Conservation (phyloP, 208 protist genomes). For the Eutreptiella sp. region DNA sequence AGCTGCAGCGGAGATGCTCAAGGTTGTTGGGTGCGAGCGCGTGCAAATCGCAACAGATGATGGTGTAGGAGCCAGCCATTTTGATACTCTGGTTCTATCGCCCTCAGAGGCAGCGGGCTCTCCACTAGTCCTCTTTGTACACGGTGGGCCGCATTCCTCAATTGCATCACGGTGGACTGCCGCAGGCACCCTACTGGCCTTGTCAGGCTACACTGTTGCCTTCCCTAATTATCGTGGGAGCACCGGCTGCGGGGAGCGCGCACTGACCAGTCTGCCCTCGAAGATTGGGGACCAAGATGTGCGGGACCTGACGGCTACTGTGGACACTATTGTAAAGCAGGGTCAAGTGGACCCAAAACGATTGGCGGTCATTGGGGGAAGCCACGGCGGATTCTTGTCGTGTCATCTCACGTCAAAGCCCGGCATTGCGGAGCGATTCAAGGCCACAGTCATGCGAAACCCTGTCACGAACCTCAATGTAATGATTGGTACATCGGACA, state of each 20-base stretch:
- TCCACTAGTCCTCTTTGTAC: constrained; percentile 11
- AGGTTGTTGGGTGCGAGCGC: too few species aligned
- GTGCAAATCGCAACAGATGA: too few species aligned
- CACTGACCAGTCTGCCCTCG: background rate
- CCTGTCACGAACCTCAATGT: background rate
- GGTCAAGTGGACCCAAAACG: too few species aligned
- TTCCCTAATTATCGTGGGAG: constrained; percentile 8
- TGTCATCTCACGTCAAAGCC: constrained; percentile 4
- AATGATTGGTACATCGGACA: background rate
- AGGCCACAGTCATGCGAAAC: constrained; percentile 11
- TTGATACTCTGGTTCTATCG: too few species aligned
- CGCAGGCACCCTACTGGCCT: background rate
- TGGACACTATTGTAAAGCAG: background rate
- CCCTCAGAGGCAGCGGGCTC: too few species aligned
- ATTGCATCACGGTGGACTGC: background rate
- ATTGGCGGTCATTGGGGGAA: background rate
- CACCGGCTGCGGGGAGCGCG: background rate
- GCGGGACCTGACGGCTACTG: background rate
- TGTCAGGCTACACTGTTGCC: background rate
- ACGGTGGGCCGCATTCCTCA: constrained; percentile 7
- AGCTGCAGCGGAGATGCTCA: too few species aligned
- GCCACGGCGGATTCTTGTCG: constrained; percentile 8
- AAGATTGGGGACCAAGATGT: constrained; percentile 11
- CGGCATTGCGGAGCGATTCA: background rate
- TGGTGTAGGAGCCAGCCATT: too few species aligned